phyloP scores from a whole-genome alignment of 1,139 yeast genomes.

The Pichia norvegensis region DNA sequence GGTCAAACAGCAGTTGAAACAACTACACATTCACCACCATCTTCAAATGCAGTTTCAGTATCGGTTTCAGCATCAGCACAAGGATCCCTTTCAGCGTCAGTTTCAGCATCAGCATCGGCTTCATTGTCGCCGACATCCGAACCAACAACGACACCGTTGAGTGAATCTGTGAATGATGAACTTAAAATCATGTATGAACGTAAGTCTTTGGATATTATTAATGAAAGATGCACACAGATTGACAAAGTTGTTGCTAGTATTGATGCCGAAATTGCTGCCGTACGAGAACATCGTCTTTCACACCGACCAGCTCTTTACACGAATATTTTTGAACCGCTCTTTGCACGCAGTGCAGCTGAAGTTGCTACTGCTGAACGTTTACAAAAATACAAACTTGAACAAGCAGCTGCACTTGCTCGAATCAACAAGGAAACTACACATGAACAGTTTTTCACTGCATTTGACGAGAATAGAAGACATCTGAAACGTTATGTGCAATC shows the following conservation, averaged over 20 bases:
- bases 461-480: slow-evolving; percentile 7
- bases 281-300: not conserved
- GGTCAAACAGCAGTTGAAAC: not conserved
- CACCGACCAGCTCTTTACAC: not conserved
- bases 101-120: not conserved
- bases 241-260: not conserved
- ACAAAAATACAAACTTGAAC: not conserved
- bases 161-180: not conserved
- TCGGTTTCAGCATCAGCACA: not conserved
- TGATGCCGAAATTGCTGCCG: not conserved
- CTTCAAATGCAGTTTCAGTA: too few relatives aligned
- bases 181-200: not conserved
- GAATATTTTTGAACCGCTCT: not conserved
- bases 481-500: slow-evolving; percentile 1
- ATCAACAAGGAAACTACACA: slow-evolving; percentile 1
- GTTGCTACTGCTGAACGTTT: not conserved
- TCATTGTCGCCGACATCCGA: not conserved
- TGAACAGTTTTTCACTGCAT: slow-evolving; percentile 1
- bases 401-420: not conserved
- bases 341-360: not conserved
- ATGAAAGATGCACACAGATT: not conserved
- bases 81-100: too few relatives aligned
- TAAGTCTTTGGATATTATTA: not conserved
- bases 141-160: not conserved
- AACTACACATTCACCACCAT: not conserved